Conservation (phyloP, 2,329 filamentous ascomycete genomes). For the Metarhizium sp. region DNA sequence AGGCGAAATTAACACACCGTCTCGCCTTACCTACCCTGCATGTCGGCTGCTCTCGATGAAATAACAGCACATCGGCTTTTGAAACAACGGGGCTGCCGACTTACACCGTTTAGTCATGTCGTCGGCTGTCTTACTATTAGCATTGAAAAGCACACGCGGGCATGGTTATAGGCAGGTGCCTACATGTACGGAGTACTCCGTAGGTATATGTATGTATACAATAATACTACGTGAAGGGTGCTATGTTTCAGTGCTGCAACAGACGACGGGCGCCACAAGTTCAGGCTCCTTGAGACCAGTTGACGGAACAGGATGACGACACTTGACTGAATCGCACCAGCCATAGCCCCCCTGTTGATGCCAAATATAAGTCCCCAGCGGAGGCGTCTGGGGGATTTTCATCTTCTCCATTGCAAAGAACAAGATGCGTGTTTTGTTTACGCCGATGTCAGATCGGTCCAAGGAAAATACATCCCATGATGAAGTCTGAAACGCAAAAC, state of each 20-base stretch:
- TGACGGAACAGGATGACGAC: too few species aligned
- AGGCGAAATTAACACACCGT: too few species aligned
- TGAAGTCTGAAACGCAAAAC: neutral
- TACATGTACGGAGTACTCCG: neutral
- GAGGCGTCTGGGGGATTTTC: neutral
- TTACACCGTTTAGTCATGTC: too few species aligned
- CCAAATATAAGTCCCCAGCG: neutral
- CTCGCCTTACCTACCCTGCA: too few species aligned
- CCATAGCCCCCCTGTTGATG: neutral
- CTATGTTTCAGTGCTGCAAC: neutral
- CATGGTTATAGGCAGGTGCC: too few species aligned
- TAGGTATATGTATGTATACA: neutral
- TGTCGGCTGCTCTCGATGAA: too few species aligned
- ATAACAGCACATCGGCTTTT: too few species aligned
- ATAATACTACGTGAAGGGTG: neutral
- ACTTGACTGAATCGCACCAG: neutral
- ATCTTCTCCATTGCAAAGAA: too few species aligned
- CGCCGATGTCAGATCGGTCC: too few species aligned
- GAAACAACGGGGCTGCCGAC: too few species aligned
- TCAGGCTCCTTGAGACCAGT: neutral
- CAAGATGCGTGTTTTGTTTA: neutral
- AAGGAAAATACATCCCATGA: neutral
- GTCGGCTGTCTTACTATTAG: too few species aligned
- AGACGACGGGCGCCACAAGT: neutral
- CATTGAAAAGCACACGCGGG: too few species aligned